These are phyloP conservation scores for Trichoderma asperelloides DNA, from an alignment of 495 filamentous ascomycete genomes.

Conservation along the genomic window DNA sequence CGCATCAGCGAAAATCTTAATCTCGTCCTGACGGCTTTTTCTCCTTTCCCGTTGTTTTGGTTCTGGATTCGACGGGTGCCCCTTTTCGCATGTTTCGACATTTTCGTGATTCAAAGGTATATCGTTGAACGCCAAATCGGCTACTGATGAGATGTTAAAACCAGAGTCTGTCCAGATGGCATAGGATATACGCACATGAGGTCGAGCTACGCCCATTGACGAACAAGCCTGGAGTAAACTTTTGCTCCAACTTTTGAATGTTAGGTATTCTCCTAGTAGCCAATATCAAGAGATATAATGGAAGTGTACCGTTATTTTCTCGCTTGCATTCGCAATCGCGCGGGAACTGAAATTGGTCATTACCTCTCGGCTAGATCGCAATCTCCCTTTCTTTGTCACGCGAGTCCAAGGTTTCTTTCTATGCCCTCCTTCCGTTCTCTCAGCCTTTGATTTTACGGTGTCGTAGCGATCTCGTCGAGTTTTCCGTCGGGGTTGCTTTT, in stretches of 20 bases:
- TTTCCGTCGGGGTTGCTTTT: constrained; percentile 52
- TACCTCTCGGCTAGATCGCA: constrained; percentile 35
- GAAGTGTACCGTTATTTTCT: constrained; percentile 48
- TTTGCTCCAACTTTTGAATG: constrained; percentile 22
- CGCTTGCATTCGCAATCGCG: constrained; percentile 42
- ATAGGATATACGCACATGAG: constrained; percentile 12
- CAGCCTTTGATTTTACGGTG: not conserved
- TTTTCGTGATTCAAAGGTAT: constrained; percentile 48
- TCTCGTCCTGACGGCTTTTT: not conserved
- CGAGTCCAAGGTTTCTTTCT: constrained; percentile 23
- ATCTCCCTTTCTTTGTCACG: constrained; percentile 19
- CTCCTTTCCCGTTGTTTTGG: constrained; percentile 15
- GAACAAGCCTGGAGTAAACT: constrained; percentile 54
- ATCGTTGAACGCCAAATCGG: constrained; percentile 59
- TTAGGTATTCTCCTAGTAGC: not conserved
- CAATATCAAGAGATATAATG: not conserved
- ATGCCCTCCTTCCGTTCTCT: constrained; percentile 18
- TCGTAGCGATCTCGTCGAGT: constrained; percentile 51
- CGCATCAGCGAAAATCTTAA: not conserved
- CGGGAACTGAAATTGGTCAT: constrained; percentile 55
- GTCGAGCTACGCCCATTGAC: constrained; percentile 60
- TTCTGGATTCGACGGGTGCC: not conserved
- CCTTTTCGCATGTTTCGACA: not conserved
- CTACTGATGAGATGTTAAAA: constrained; percentile 34
- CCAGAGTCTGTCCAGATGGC: no score